Evolutionary conservation across 148 eudicot genomes (phyloP).

Genomic region (Chenopodium suecicum): DNA sequence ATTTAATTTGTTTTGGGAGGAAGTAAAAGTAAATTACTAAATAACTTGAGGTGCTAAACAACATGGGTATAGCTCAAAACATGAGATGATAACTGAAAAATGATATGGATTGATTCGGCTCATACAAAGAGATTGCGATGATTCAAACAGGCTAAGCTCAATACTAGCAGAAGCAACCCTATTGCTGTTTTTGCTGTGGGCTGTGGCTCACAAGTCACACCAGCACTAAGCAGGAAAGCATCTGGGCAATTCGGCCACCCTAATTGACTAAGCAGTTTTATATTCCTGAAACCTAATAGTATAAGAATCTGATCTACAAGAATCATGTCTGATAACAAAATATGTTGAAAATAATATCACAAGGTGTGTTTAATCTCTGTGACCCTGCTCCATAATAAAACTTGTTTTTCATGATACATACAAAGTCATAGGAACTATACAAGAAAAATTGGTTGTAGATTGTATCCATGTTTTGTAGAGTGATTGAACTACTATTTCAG

Average conservation of each 20-base stretch:
- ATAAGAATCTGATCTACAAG: not conserved
- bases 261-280: not conserved
- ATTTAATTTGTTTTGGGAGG: too few species aligned
- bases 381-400: not conserved
- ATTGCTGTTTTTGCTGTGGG: not conserved
- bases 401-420: not conserved
- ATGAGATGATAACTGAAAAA: too few species aligned
- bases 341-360: not conserved
- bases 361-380: not conserved
- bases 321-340: not conserved
- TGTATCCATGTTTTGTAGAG: not conserved
- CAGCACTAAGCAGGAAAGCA: not conserved
- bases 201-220: not conserved
- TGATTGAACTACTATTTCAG: slow-evolving; percentile 1
- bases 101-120: not conserved
- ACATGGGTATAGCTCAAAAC: not conserved
- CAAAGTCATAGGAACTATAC: not conserved
- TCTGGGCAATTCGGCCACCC: not conserved
- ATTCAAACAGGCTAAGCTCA: not conserved
- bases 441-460: not conserved
- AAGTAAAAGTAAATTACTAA: not conserved
- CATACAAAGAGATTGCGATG: not conserved
- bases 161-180: not conserved
- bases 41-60: not conserved
- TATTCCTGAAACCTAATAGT: not conserved